These are phyloP conservation scores for Trichoderma citrinoviride DNA, from an alignment of 2,329 filamentous ascomycete genomes.

Conservation along the genomic window DNA sequence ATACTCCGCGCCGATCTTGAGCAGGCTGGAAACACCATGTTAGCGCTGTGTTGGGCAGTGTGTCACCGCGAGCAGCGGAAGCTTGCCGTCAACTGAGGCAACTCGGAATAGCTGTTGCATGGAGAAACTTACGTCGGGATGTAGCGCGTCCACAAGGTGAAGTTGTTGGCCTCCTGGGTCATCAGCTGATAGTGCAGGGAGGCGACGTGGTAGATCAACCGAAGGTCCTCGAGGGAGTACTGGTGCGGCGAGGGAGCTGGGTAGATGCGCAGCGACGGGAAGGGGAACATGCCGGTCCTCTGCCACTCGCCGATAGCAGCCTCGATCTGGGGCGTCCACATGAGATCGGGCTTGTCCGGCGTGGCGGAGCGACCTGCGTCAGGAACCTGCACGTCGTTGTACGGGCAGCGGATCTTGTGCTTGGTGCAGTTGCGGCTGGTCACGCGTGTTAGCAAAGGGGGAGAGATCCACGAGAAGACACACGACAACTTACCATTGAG, in stretches of 20 bases:
- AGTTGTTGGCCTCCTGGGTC: constrained; percentile 71
- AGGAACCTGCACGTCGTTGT: constrained; percentile 76
- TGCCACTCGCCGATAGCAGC: constrained; percentile 79
- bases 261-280: constrained; percentile 75
- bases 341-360: constrained; percentile 65
- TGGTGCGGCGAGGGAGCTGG: constrained; percentile 69
- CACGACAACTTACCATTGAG: constrained; percentile 73
- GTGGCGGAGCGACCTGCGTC: constrained; percentile 61
- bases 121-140: constrained; percentile 74
- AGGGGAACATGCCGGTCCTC: constrained; percentile 79
- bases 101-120: background rate
- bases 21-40: constrained; percentile 31
- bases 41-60: constrained; percentile 7
- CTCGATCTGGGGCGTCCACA: constrained; percentile 86
- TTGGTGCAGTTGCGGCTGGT: constrained; percentile 94
- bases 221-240: constrained; percentile 74
- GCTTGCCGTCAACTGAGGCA: background rate
- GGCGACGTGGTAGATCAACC: constrained; percentile 87
- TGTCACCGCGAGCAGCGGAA: background rate
- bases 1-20: constrained; percentile 77
- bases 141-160: constrained; percentile 89
- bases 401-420: constrained; percentile 97
- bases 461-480: background rate
- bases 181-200: constrained; percentile 81
- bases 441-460: constrained; percentile 23